phyloP scores from a whole-genome alignment of 495 filamentous ascomycete genomes.

The Cudoniella acicularis region DNA sequence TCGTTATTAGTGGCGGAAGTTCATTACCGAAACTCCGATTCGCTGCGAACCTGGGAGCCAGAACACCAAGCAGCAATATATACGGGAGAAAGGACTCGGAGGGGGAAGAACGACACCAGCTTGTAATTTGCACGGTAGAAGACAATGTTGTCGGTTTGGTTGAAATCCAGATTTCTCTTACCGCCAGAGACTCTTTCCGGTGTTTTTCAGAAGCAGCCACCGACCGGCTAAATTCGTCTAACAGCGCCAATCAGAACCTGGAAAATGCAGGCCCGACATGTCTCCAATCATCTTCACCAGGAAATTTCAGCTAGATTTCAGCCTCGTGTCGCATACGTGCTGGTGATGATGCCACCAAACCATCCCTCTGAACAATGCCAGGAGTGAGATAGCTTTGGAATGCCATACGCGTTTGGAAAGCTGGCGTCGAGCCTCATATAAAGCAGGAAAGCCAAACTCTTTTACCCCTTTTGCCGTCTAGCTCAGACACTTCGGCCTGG shows the following conservation, averaged over 20 bases:
- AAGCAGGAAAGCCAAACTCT: not conserved
- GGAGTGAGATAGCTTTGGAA: not conserved
- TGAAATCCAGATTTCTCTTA: not conserved
- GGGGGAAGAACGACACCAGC: not conserved
- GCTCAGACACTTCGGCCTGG: too few species aligned
- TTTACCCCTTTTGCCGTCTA: not conserved
- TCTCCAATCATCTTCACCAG: not conserved
- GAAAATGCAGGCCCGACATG: not conserved
- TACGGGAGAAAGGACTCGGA: not conserved
- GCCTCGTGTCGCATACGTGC: not conserved
- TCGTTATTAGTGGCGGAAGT: too few species aligned
- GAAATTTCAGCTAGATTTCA: not conserved
- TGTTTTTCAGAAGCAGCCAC: not conserved
- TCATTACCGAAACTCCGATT: too few species aligned
- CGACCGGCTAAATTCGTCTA: not conserved
- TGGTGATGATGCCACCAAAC: not conserved
- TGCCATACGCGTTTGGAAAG: not conserved
- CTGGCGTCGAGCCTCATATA: not conserved
- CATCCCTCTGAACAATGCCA: not conserved
- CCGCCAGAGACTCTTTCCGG: not conserved
- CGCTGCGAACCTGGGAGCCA: too few species aligned
- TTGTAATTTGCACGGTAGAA: not conserved
- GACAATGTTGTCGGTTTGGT: not conserved
- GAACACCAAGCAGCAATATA: not conserved
- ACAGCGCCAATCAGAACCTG: not conserved